Base-by-base conservation (phyloP, 805 yeast species). In the Metschnikowia lachancei region DNA sequence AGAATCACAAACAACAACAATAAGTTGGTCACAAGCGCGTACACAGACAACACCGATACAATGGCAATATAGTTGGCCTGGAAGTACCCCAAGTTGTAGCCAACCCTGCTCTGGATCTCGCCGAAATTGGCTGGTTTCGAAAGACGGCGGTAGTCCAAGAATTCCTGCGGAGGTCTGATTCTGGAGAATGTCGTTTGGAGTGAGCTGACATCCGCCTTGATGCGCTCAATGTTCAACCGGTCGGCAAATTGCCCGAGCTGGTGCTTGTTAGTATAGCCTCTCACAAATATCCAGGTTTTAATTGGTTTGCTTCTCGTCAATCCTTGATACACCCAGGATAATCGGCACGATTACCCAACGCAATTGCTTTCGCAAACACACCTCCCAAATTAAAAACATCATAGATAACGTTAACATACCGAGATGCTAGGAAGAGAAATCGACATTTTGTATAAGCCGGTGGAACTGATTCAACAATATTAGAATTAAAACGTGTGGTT, bases 101-200 rank as follows among this genome's bases (percentile, higher is more conserved):
- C 70, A 35, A 92, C 88, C 66, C 99, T 82, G 57, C 87, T 80
- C 70, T 94, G 99, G 41, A 87, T 74, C 56, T 94, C 99, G 40
- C 85, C 82, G 65, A 90, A 85, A 66, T 89, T 90, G 45, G 80
- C 82, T 17, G 99, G 99, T 65, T 89, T 90, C 31, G 96, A 86
- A 51, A 94, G 66, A 64, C 96, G 83, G 67, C 90, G 86, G 61
- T 87, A 69, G 64, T 94, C 97, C 62, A 94, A 88, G 64, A 94
- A 94, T 65, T 94, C 99, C 66, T 85, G 94, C 35, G 95, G 91
- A 31, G 97, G 88, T 62, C 87, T 84, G 51, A 94, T 66, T 58
- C 86, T 80, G 39, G 94, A 68, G 51, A 90, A 72, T 52, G 83
- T 79, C 32, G 75, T 60, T 61, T 85, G 88, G 41, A 92, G 56